These are phyloP conservation scores for Collariella sp. DNA, from an alignment of 495 filamentous ascomycete species.

Conservation along the genomic window DNA sequence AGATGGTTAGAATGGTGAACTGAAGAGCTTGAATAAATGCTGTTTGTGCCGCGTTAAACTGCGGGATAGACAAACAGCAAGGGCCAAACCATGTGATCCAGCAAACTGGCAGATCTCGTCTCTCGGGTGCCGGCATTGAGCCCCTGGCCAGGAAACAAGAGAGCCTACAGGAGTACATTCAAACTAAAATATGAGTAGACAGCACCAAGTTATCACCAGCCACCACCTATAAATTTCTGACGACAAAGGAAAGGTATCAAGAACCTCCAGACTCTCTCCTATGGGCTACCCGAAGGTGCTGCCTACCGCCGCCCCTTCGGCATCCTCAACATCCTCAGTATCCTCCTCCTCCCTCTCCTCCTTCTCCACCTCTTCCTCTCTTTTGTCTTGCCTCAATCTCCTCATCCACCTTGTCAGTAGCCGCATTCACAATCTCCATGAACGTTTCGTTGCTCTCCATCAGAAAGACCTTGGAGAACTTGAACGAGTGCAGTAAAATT, in stretches of 20 bases:
- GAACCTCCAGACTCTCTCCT: too few relatives aligned
- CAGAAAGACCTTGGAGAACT: slow-evolving; percentile 3
- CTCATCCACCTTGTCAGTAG: background rate
- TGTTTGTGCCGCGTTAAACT: background rate
- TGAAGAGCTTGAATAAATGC: background rate
- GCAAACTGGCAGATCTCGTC: slow-evolving; percentile 8
- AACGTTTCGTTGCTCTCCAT: background rate
- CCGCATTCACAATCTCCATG: background rate
- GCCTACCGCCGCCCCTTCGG: background rate
- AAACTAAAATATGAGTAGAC: too few relatives aligned
- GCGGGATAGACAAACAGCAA: background rate
- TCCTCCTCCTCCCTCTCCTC: background rate
- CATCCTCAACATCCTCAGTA: background rate
- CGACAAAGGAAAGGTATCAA: too few relatives aligned
- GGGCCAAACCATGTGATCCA: slow-evolving; percentile 1
- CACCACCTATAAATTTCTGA: background rate
- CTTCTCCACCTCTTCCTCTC: background rate
- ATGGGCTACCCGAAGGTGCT: too few relatives aligned
- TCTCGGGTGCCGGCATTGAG: slow-evolving; percentile 22
- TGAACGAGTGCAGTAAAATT: background rate
- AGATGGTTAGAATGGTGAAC: background rate
- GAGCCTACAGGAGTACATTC: too few relatives aligned
- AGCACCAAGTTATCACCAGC: background rate
- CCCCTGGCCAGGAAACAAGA: background rate
- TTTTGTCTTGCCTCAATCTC: background rate